Evolutionary conservation across 1,139 yeast species (phyloP), one percentile per base, ranked within the genome.

Genomic region (Geotrichum reessii): DNA sequence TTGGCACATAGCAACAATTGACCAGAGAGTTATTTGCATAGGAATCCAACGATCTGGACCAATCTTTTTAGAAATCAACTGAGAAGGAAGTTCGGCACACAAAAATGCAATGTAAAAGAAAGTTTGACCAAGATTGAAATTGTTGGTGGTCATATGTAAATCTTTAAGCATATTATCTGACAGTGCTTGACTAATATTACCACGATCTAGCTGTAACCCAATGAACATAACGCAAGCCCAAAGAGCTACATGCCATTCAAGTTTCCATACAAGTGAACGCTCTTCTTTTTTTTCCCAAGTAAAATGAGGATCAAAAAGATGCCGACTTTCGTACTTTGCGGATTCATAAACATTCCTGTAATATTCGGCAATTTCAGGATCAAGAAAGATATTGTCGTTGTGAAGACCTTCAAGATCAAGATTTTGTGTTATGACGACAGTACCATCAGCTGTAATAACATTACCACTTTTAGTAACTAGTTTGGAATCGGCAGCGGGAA

Each of bases 1-100:
- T 64, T 82, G 85, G 12, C 71, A 65, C 51, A 78, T 71, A 1
- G 83, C 78, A 0, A 81, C 80, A 44, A 79, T 58, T 53, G 82
- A 78, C 85, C 85, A 82, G 1, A 73, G 62, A 2, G 72, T 66
- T 71, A 82, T 77, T 64, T 81, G 84, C 25, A 74, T 66, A 0
- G 85, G 86, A 51, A 82, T 74, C 78, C 82, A 81, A 51, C 76
- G 68, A 64, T 81, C 84, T 3, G 84, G 82, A 1, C 86, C 86
- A 50, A 81, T 58, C 52, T 72, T 73, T 63, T 81, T 81, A 48
- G 82, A 78, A 53, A 81, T 67, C 61, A 81, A 69, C 65, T 81
- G 84, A 0, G 84, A 79, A 0, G 85, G 85, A 5, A 81, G 69
- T 63, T 81, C 85, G 0, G 83, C 79, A 12, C 70, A 62, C 63